These are phyloP conservation scores for Globisporangium nagaii DNA, from an alignment of 352 stramenopile genomes.

Conservation along the genomic window DNA sequence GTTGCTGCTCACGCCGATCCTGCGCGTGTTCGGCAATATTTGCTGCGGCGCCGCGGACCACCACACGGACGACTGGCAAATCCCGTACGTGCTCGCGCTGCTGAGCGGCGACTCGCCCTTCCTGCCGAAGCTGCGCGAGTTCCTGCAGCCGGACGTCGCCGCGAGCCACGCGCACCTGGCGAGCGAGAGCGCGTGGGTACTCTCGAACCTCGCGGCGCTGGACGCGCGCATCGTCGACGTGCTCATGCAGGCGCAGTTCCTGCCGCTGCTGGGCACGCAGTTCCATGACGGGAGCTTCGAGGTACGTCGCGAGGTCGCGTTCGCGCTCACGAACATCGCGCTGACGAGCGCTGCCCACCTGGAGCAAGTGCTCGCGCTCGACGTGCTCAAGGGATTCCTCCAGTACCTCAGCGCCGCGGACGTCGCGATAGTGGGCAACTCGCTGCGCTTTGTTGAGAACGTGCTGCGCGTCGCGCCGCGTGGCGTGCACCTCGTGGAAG, in stretches of 20 bases:
- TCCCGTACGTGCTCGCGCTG: constrained; percentile 49
- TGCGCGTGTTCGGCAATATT: constrained; percentile 80
- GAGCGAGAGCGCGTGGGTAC: constrained; percentile 63
- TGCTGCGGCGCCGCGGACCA: constrained; percentile 63
- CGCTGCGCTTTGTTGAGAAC: constrained; percentile 71
- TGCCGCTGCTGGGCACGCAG: constrained; percentile 48
- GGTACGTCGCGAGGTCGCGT: constrained; percentile 66
- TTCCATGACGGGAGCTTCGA: constrained; percentile 64
- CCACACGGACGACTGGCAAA: constrained; percentile 67
- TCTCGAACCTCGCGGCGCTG: constrained; percentile 70
- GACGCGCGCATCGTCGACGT: constrained; percentile 49
- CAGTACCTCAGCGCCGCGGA: constrained; percentile 53
- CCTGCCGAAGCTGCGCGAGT: constrained; percentile 48
- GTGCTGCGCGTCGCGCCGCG: constrained; percentile 57
- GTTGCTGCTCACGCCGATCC: constrained; percentile 59
- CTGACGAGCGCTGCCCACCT: constrained; percentile 47
- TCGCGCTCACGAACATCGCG: constrained; percentile 69
- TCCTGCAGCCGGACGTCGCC: constrained; percentile 38
- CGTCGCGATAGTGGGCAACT: constrained; percentile 69
- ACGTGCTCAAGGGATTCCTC: constrained; percentile 52
- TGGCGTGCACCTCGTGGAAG: constrained; percentile 53
- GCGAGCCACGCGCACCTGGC: constrained; percentile 31
- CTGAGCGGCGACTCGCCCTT: constrained; percentile 44
- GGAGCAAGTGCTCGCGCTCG: constrained; percentile 44
- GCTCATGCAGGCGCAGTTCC: constrained; percentile 41